Percentiles rank a stretch among this genome's conserved stretches.
These are phyloP conservation scores for Dendrobium nobile DNA, from an alignment of 106 monocot species.

Conservation along the genomic window DNA sequence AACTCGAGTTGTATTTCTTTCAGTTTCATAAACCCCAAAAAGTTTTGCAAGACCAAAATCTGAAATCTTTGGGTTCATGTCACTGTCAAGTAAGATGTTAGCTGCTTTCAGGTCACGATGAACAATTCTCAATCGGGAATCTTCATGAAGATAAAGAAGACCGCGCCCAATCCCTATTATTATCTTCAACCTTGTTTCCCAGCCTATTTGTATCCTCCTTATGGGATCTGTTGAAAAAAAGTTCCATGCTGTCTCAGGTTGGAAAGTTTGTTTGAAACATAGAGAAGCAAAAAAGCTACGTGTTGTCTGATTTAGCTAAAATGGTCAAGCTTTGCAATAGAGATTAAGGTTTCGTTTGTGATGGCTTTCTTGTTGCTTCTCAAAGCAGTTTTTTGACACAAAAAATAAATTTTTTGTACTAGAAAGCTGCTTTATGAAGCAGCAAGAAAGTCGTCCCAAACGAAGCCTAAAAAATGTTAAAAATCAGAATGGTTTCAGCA, in stretches of 20 bases:
- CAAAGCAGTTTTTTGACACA: too few relatives aligned
- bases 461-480: not conserved
- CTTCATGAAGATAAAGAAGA: slow-evolving; percentile 15
- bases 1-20: not conserved
- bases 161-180: slow-evolving; percentile 13
- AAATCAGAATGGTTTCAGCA: not conserved
- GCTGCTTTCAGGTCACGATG: slow-evolving; percentile 17
- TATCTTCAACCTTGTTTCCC: slow-evolving; percentile 9
- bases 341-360: not conserved
- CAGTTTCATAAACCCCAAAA: not conserved
- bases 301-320: not conserved
- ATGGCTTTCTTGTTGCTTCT: too few relatives aligned
- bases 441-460: too few relatives aligned
- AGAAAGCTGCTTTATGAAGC: too few relatives aligned
- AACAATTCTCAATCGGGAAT: slow-evolving; percentile 3
- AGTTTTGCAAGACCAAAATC: slow-evolving; percentile 4
- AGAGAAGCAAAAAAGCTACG: too few relatives aligned
- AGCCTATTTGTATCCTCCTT: not conserved
- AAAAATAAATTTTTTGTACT: too few relatives aligned
- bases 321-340: not conserved
- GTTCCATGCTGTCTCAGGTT: too few relatives aligned
- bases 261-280: too few relatives aligned
- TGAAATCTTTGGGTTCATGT: slow-evolving; percentile 19
- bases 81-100: slow-evolving; percentile 13
- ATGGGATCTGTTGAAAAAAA: not conserved